phyloP scores from a whole-genome alignment of 371 early-diverging fungal genomes.

The Mucor circinelloides region DNA sequence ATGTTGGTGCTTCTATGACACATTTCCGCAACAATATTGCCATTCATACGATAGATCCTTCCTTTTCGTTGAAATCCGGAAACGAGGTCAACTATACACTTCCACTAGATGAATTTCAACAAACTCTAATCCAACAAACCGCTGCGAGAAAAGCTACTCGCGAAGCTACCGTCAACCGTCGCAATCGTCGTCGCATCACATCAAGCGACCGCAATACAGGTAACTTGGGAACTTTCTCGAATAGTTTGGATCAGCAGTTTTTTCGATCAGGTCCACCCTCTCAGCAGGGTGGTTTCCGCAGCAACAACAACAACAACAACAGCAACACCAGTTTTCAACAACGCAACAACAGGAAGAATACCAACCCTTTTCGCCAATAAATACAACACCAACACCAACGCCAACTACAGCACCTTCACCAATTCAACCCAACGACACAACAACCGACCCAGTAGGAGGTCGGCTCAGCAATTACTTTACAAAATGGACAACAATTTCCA shows the following conservation, averaged over 20 bases:
- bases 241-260: not conserved
- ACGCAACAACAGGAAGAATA: not conserved
- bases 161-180: not conserved
- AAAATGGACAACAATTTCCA: not conserved
- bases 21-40: conserved; percentile 12
- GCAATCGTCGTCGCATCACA: not conserved
- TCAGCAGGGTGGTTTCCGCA: conserved; percentile 14
- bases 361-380: not conserved
- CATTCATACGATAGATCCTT: not conserved
- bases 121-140: not conserved
- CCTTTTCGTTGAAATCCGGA: not conserved
- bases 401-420: not conserved
- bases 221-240: not conserved
- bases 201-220: not conserved
- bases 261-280: conserved; percentile 25
- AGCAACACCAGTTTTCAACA: not conserved
- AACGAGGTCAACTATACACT: not conserved
- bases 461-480: not conserved
- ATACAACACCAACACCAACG: not conserved
- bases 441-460: conserved; percentile 5
- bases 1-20: conserved; percentile 5
- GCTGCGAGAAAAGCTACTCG: not conserved
- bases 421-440: not conserved
- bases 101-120: conserved; percentile 9
- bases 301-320: conserved; percentile 4